Percentiles rank a stretch among this genome's conserved stretches.
Evolutionary conservation across 148 eudicot species (phyloP).

Genomic region (Linanthus parryae): DNA sequence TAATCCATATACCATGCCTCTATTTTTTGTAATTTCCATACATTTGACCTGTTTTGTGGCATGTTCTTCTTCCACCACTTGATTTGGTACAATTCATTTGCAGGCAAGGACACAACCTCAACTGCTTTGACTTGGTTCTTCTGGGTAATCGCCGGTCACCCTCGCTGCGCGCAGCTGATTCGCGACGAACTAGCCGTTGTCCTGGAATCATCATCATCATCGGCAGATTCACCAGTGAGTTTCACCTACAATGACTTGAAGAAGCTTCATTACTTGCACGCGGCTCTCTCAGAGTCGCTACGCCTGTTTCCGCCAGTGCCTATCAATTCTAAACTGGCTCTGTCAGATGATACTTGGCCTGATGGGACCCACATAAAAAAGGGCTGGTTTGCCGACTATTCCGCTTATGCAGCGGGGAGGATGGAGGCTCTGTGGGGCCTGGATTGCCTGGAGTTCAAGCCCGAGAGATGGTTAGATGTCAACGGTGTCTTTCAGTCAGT

Average conservation of each 20-base stretch:
- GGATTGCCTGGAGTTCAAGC: slow-evolving; percentile 32
- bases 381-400: slow-evolving; percentile 31
- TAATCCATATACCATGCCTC: not conserved
- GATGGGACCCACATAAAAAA: slow-evolving; percentile 29
- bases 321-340: slow-evolving; percentile 24
- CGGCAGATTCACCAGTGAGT: not conserved
- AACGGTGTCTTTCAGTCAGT: slow-evolving; percentile 21
- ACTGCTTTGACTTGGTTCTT: slow-evolving; percentile 32
- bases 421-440: slow-evolving; percentile 36
- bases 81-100: slow-evolving; percentile 3
- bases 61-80: not conserved
- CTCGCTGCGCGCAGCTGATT: slow-evolving; percentile 18
- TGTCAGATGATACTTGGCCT: slow-evolving; percentile 22
- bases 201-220: not conserved
- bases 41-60: not conserved
- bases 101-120: slow-evolving; percentile 27
- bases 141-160: slow-evolving; percentile 24
- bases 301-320: slow-evolving; percentile 49
- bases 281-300: slow-evolving; percentile 34
- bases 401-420: slow-evolving; percentile 42
- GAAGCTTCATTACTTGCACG: slow-evolving; percentile 30
- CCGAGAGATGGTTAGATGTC: slow-evolving; percentile 39
- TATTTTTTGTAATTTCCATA: not conserved
- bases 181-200: slow-evolving; percentile 19
- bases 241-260: slow-evolving; percentile 29